Percentiles rank a stretch among this genome's conserved stretches.
These are phyloP conservation scores for Trypanosoma mega DNA, from an alignment of 208 protist genomes.

Conservation along the genomic window DNA sequence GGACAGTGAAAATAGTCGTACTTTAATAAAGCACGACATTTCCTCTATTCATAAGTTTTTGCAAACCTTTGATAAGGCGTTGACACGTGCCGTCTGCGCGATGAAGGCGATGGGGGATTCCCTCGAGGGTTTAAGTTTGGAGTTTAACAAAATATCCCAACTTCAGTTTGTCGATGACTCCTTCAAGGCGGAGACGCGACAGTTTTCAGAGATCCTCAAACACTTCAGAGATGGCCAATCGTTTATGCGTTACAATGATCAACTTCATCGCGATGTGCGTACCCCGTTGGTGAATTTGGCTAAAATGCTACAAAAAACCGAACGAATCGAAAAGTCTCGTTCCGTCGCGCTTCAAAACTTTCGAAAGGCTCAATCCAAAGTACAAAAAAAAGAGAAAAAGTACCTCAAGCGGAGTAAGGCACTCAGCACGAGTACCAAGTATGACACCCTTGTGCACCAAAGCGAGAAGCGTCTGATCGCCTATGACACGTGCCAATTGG, in stretches of 20 bases:
- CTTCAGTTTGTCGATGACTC: conserved; percentile 39
- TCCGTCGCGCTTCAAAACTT: conserved; percentile 30
- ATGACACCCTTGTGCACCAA: conserved; percentile 18
- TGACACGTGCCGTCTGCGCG: conserved; percentile 52
- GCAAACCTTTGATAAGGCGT: conserved; percentile 36
- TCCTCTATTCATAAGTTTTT: conserved; percentile 24
- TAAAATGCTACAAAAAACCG: conserved; percentile 24
- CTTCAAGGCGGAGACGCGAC: conserved; percentile 34
- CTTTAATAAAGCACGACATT: conserved; percentile 40
- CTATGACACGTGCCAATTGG: conserved; percentile 19
- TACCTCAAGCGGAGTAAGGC: conserved; percentile 44
- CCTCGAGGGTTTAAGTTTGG: conserved; percentile 41
- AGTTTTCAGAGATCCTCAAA: conserved; percentile 36
- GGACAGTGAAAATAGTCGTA: conserved; percentile 36
- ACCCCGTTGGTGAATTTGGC: conserved; percentile 34
- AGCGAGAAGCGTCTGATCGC: conserved; percentile 21
- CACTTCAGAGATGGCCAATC: conserved; percentile 44
- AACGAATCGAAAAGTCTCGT: conserved; percentile 24
- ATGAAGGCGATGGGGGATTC: conserved; percentile 61
- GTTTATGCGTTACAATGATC: conserved; percentile 55
- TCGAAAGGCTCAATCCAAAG: conserved; percentile 26
- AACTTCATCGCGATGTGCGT: conserved; percentile 52
- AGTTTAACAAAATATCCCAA: conserved; percentile 45
- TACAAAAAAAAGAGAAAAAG: conserved; percentile 46
- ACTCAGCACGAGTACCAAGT: conserved; percentile 34